Evolutionary conservation across 2,329 filamentous ascomycete species (phyloP), one percentile per base, ranked within the genome.

Genomic region (Lasiodiplodia sp.): DNA sequence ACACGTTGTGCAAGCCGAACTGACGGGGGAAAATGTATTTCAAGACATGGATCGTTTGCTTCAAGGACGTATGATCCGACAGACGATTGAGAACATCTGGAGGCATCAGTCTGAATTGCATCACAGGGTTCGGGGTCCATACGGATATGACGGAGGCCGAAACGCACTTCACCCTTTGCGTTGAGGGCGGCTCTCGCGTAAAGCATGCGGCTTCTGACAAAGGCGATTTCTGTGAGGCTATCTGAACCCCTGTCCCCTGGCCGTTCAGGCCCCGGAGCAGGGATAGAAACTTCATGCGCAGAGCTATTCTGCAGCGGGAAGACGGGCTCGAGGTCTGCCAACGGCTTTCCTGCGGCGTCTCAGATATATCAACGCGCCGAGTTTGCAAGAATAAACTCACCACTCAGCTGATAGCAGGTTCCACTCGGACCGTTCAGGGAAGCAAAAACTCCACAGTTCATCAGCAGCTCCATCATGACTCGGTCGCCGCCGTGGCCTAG

Each of bases 11-110:
- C 3, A 99, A 83, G 16, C 88, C 88, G 75, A 97, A 98, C 75
- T 98, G 94, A 12, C 91, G 87, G 38, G 96, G 96, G 73, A 99
- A 99, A 1, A 99, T 90, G 79, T 98, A 95, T 84, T 95, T 96
- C 87, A 97, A 88, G 23, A 97, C 80, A 72, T 91, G 92, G 12
- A 89, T 75, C 0, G 89, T 92, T 71, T 91, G 86, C 14, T 79
- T 75, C 1, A 83, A 74, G 73, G 87, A 81, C 47, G 81, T 70
- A 51, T 79, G 69, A 73, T 86, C 74, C 44, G 85, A 80, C 71
- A 86, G 91, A 25, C 93, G 88, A 75, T 96, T 97, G 28, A 98
- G 79, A 2, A 94, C 89, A 82, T 97, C 93, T 96, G 67, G 18
- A n/a, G 75, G 55, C 10, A 37, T 77, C 18, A 75, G 71, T 52